Evolutionary conservation across 805 yeast genomes (phyloP).

Genomic region (Monosporozyma siamensis): DNA sequence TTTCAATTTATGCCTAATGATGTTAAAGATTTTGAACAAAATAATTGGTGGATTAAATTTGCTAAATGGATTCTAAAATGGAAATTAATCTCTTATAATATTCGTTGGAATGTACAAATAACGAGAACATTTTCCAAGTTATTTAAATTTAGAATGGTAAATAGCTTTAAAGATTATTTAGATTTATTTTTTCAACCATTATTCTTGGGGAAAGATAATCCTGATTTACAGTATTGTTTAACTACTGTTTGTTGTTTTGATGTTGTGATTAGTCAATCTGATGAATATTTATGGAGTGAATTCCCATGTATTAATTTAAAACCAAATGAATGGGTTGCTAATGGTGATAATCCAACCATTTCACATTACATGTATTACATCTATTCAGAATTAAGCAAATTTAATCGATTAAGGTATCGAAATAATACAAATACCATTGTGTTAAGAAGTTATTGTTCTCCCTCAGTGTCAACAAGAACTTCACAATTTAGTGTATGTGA

Average conservation of each 20-base stretch:
- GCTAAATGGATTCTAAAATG: slow-evolving; percentile 31
- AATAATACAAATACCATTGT: slow-evolving; percentile 15
- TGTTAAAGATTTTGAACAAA: slow-evolving; percentile 1
- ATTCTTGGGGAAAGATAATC: slow-evolving; percentile 20
- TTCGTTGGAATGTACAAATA: slow-evolving; percentile 33
- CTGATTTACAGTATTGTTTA: slow-evolving; percentile 22
- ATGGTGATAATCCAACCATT: slow-evolving; percentile 33
- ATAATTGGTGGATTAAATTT: slow-evolving; percentile 30
- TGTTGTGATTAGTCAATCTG: slow-evolving; percentile 20
- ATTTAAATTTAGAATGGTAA: slow-evolving; percentile 14
- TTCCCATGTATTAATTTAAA: slow-evolving; percentile 12
- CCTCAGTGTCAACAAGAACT: slow-evolving; percentile 15
- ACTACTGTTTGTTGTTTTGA: slow-evolving; percentile 30
- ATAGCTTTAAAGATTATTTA: slow-evolving; percentile 28
- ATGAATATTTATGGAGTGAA: slow-evolving; percentile 22
- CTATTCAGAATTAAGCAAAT: slow-evolving; percentile 16
- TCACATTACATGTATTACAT: slow-evolving; percentile 33
- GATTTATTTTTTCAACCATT: slow-evolving; percentile 29
- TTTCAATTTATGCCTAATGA: slow-evolving; percentile 16
- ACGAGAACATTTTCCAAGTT: slow-evolving; percentile 27
- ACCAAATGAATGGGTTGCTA: slow-evolving; percentile 26
- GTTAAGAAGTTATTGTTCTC: slow-evolving; percentile 20
- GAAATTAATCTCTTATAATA: slow-evolving; percentile 32
- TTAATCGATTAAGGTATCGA: slow-evolving; percentile 13
- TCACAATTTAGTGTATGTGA: slow-evolving; percentile 21